Base-by-base conservation (phyloP, 768 basidiomycete species). In the Kwoniella botswanensis region DNA sequence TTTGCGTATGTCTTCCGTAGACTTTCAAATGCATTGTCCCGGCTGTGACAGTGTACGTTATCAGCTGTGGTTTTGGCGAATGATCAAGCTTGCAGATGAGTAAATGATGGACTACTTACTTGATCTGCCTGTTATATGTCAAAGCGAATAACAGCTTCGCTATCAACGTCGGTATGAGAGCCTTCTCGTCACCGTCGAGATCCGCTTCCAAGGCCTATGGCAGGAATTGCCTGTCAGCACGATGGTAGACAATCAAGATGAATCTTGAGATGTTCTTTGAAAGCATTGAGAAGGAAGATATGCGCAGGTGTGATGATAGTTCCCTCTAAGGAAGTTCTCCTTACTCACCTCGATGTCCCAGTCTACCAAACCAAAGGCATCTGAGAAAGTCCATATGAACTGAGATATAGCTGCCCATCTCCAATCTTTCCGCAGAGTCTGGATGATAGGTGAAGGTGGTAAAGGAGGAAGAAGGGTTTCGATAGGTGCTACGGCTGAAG, bases 331-430 rank as follows among this genome's bases (percentile, higher is more conserved):
- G 5, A 7, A 35, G 35, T 35, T 6, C 35, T 35, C 35, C 35
- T 35, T 1, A 76, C 83, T 71, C 60, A 82, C 82, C 71, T 83
- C 83, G 46, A 82, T 79, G 56, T 91, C 86, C 72, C 94, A 88
- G 77, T 92, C 91, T 55, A 87, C 84, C 85, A 91, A 87, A 50
- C 89, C 86, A 74, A 95, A 88, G 67, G 94, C 86, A 61, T 88
- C 87, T 59, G 88, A 86, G 85, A 95, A 96, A 29, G 91, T 93
- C 82, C 88, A 90, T 85, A 93, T 90, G 87, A 96, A 95, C 82
- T 95, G 93, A 84, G 88, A 88, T 84, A 94, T 91, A 26, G 91
- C 91, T 5, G 94, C 94, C 93, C 93, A 96, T 86, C 92, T 90
- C 93, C 93, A 95, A 73, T 93, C 88, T 68, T 86, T 89, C 67